These are phyloP conservation scores for Phytophthora aleatoria DNA, from an alignment of 352 stramenopile species.

Conservation along the genomic window DNA sequence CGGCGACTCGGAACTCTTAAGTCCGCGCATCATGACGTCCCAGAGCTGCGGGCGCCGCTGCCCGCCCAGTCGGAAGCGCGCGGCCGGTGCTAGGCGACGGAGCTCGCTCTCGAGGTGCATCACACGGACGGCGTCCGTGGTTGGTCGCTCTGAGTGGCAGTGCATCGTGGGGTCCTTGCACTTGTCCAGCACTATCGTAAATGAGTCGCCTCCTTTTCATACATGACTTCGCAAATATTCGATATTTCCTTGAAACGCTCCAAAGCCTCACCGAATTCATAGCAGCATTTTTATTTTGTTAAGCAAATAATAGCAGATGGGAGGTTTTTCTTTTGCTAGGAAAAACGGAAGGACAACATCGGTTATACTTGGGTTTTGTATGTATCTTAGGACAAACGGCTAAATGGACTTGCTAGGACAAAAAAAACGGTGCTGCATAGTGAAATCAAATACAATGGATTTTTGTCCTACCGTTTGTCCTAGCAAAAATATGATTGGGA, in stretches of 20 bases:
- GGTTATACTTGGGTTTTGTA: too few relatives aligned
- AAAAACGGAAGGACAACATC: too few relatives aligned
- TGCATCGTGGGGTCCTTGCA: conserved; percentile 8
- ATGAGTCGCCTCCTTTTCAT: not conserved
- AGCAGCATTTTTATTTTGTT: too few relatives aligned
- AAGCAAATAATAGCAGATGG: too few relatives aligned
- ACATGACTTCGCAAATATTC: conserved; percentile 2
- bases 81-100: not conserved
- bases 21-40: conserved; percentile 27
- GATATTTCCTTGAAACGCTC: not conserved
- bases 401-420: too few relatives aligned
- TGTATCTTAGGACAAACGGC: too few relatives aligned
- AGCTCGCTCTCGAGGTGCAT: conserved; percentile 15
- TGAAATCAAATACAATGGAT: too few relatives aligned
- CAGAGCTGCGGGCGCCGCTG: conserved; percentile 22
- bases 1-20: conserved; percentile 3
- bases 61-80: conserved; percentile 11
- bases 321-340: too few relatives aligned
- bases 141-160: conserved; percentile 1
- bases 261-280: not conserved
- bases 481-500: too few relatives aligned
- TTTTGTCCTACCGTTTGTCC: too few relatives aligned
- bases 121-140: conserved; percentile 2
- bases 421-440: too few relatives aligned
- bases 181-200: not conserved